Evolutionary conservation across 495 filamentous ascomycete species (phyloP), one percentile per base, ranked within the genome.

Genomic region (Rhypophila decipiens): DNA sequence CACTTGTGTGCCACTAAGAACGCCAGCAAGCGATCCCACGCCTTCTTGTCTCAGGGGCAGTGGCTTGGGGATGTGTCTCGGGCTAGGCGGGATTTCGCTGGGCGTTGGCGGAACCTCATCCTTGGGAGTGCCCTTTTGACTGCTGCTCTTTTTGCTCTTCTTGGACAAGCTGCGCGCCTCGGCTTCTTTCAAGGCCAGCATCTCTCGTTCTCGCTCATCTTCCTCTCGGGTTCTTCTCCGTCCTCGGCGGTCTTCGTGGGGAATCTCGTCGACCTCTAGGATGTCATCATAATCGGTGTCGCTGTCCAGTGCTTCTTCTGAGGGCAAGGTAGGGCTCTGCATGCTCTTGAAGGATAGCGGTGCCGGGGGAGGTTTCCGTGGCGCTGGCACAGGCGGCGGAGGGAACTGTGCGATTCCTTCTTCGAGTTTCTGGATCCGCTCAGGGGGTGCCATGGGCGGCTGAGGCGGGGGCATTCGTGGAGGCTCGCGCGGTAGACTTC

Each of bases 241-340:
- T n/a, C 90, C 90, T 38, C 90, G 76, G 24, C 83, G 82, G 0
- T 76, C 67, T n/a, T 61, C 56, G 1, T 20, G 42, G 5, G 73
- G 66, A 27, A 80, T 63, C 49, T 85, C 84, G 35, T 85, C 80
- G 13, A 78, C 79, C 42, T 86, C 79, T 4, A 83, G 60, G 13
- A 82, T 75, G 55, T 90, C 86, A 46, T 90, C 88, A 53, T 93
- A 91, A 49, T 96, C 90, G 2, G 88, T 91, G 37, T 83, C 86
- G 0, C 84, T 87, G 35, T 85, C 74, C 7, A 77, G 79, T 2
- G 75, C 78, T 13, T 76, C 69, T 3, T 71, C 74, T 4, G 71
- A 52, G 38, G 72, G 70, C 24, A 70, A 66, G 41, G 67, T 60
- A 4, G 68, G 71, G 38, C 63, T 77, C 50, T 71, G 59, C 24